Conservation (phyloP, 495 filamentous ascomycete genomes). For the Jackrogersella multiformis region DNA sequence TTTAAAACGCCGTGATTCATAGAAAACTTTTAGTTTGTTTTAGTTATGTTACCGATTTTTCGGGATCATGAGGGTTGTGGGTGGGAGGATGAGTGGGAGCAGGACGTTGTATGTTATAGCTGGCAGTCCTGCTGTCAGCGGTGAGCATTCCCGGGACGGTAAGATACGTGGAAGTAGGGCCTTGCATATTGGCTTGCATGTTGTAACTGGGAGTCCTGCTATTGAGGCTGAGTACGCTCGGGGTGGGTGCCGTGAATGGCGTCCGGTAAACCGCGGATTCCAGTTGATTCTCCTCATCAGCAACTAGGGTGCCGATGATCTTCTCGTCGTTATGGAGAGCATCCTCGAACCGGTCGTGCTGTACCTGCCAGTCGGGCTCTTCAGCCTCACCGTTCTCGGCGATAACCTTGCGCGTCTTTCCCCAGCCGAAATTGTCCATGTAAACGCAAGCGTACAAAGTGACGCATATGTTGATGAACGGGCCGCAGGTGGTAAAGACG, state of each 20-base stretch:
- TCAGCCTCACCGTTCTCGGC: constrained; percentile 43
- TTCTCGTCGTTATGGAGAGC: constrained; percentile 33
- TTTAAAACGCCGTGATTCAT: not conserved
- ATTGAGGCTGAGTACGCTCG: not conserved
- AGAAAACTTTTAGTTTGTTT: not conserved
- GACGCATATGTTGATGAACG: constrained; percentile 46
- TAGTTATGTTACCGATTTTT: not conserved
- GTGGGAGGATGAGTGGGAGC: not conserved
- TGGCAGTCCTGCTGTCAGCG: not conserved
- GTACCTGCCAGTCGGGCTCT: constrained; percentile 20
- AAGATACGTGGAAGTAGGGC: not conserved
- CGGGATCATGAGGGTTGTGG: not conserved
- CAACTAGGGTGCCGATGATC: constrained; percentile 30
- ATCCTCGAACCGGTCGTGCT: constrained; percentile 23
- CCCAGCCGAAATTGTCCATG: constrained; percentile 48
- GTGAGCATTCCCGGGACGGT: not conserved
- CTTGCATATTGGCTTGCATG: not conserved
- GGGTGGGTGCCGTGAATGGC: constrained; percentile 29
- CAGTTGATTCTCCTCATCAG: constrained; percentile 38
- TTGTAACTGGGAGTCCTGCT: not conserved
- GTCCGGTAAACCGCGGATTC: constrained; percentile 29
- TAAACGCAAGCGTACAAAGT: constrained; percentile 40
- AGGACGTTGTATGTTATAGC: not conserved
- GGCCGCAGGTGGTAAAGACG: constrained; percentile 35
- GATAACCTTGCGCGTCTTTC: constrained; percentile 48